Evolutionary conservation across 768 basidiomycete species (phyloP), one percentile per base, ranked within the genome.

Genomic region (Pholiota microspora): DNA sequence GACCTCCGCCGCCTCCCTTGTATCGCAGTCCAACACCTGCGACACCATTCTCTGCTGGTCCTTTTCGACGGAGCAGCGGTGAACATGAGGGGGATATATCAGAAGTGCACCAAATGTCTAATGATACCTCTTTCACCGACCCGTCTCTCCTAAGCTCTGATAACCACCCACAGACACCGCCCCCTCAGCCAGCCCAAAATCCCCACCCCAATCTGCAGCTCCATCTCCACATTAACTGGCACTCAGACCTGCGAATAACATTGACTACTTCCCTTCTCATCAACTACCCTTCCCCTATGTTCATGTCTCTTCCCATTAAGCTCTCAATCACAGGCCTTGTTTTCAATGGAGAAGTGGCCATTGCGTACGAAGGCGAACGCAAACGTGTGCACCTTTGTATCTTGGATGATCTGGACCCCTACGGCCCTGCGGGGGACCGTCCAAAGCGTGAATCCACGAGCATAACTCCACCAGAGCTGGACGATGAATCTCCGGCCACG

Each of bases 261-360:
- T 79, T 99, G 52, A 86, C 91, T 27, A 98, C 97, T 0, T 95
- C 93, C 7, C 80, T 98, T 24, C 82, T 94, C 57, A 94, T 99
- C 71, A 97, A 99, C 72, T 98, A 98, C 68, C 97, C 97, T 4
- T 94, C 94, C 0, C 88, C 89, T 0, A 83, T 89, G 68, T 98
- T 99, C 78, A 98, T 99, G 95, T 87, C 92, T 12, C 80, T 99
- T 23, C 97, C 97, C 6, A 91, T 99, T 69, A 89, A 91, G 64
- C 85, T 98, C 51, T 89, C 87, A n/a, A 83, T 98, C 24, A 95
- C 89, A 0, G 92, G 92, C 0, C 77, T 98, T 54, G 76, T 94
- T 12, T 92, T 98, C 69, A 80, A 80, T 10, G 92, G 92, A 54
- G 92, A 96, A 63, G 73, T 98, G 42, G 89, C 91, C 7, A 81